Percentiles rank a stretch among this genome's conserved stretches.
These are phyloP conservation scores for Trametes villosa DNA, from an alignment of 768 basidiomycete genomes.

Conservation along the genomic window DNA sequence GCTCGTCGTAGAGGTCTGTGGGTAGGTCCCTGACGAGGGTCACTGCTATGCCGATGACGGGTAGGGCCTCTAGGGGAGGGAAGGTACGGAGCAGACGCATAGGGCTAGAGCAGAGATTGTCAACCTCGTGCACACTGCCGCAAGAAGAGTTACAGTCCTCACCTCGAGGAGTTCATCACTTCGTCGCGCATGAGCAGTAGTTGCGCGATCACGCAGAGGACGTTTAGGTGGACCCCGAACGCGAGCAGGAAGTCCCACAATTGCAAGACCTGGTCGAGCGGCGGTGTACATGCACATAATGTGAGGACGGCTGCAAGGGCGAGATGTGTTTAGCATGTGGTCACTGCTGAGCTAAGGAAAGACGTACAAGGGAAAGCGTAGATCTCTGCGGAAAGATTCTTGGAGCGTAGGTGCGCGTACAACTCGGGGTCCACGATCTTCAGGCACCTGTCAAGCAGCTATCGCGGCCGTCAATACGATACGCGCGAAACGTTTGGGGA, in stretches of 20 bases:
- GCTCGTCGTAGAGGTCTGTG: constrained; percentile 82
- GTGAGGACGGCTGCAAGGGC: constrained; percentile 78
- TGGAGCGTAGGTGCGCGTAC: constrained; percentile 78
- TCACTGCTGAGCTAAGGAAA: constrained; percentile 3
- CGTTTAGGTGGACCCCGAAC: constrained; percentile 95
- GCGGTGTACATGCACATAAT: constrained; percentile 95
- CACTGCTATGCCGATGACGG: constrained; percentile 91
- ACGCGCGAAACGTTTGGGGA: background rate
- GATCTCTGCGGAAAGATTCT: constrained; percentile 93
- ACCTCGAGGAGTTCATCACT: constrained; percentile 89
- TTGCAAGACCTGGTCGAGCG: constrained; percentile 90
- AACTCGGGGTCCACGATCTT: constrained; percentile 90
- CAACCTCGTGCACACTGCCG: background rate
- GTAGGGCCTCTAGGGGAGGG: constrained; percentile 85
- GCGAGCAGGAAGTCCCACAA: constrained; percentile 98
- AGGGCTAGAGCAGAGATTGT: constrained; percentile 55
- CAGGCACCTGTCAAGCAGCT: constrained; percentile 93
- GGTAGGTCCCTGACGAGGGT: constrained; percentile 93
- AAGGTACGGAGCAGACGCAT: constrained; percentile 95
- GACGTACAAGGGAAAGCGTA: constrained; percentile 95
- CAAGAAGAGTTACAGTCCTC: constrained; percentile 21
- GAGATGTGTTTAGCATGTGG: background rate
- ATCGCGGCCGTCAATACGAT: background rate
- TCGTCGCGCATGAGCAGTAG: constrained; percentile 88
- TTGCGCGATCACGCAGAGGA: constrained; percentile 96